Evolutionary conservation across 768 basidiomycete species (phyloP), one percentile per base, ranked within the genome.

Genomic region (Termitomyces eurrhizus): DNA sequence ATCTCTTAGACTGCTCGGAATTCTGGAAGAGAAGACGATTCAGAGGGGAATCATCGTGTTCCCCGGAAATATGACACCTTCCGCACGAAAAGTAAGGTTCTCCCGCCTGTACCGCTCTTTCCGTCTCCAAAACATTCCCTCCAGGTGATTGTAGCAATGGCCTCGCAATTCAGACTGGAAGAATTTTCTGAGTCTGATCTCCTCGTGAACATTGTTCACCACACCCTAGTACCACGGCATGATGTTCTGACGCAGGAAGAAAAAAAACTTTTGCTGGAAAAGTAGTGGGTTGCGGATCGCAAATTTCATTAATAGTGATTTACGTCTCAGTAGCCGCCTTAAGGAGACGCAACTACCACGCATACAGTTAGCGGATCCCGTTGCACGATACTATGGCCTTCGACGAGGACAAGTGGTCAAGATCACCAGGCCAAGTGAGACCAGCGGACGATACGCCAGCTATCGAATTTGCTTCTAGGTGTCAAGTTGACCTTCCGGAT

Each of bases 311-410:
- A 58, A 45, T 29, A 56, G 63, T 55, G 56, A 63, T 52, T 64
- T 63, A 63, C 66, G 60, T 63, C 29, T 57, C 45, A 61, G 56
- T 67, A 99, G 96, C 76, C 96, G 97, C 63, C 77, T 99, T 60
- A 96, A 96, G 74, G 97, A 98, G 71, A 98, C 96, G 1, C 97
- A 99, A 70, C 81, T 99, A 58, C 97, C 97, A 52, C 92, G 97
- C 26, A 98, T 99, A 64, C 95, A 98, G 75, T 75, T 97, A 46
- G 87, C 89, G 32, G 97, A 99, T 74, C 97, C 97, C 11, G 96
- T 99, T n/a, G 94, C 97, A 45, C 86, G 95, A 61, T 98, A 99
- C 74, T 99, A 98, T 77, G 97, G 97, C 55, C 84, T 99, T 59
- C 84, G 87, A 67, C 85, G 97, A 53, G 95, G 96, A 32, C 93